These are phyloP conservation scores for Cercospora berteroae DNA, from an alignment of 2,329 filamentous ascomycete genomes.

Conservation along the genomic window DNA sequence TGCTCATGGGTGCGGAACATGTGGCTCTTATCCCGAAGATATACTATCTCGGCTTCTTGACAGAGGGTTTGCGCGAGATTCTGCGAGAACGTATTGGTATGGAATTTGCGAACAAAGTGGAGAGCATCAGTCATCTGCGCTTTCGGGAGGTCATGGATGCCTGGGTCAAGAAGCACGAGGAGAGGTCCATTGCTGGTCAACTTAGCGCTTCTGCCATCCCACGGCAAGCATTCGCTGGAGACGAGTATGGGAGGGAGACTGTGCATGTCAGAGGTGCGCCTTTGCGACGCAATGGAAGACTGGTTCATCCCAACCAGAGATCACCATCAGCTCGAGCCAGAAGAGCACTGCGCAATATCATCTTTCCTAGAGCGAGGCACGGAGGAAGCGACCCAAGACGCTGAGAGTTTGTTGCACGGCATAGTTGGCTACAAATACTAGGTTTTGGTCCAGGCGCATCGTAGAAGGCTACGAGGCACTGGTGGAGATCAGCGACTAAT, in stretches of 20 bases:
- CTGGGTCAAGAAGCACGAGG: not conserved
- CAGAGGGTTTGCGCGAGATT: not conserved
- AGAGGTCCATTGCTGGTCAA: not conserved
- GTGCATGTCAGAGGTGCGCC: not conserved
- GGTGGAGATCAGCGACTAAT: too few relatives aligned
- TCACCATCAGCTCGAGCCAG: not conserved
- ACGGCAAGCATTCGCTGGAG: not conserved
- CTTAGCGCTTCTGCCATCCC: not conserved
- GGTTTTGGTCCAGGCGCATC: too few relatives aligned
- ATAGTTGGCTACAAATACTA: not conserved
- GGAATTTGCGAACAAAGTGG: not conserved
- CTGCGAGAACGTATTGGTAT: not conserved
- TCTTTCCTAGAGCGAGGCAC: not conserved
- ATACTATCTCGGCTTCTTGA: not conserved
- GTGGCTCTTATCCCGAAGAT: not conserved
- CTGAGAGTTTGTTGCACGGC: not conserved
- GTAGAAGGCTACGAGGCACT: too few relatives aligned
- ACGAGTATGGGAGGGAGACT: not conserved
- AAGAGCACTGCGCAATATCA: not conserved
- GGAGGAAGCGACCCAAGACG: not conserved
- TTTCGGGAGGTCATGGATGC: not conserved
- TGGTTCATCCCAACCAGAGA: not conserved
- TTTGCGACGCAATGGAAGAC: not conserved
- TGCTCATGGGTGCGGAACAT: too few relatives aligned
- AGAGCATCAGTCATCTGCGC: not conserved